Evolutionary conservation across 2,329 filamentous ascomycete genomes (phyloP).

Genomic region (Cladophialophora yegresii): DNA sequence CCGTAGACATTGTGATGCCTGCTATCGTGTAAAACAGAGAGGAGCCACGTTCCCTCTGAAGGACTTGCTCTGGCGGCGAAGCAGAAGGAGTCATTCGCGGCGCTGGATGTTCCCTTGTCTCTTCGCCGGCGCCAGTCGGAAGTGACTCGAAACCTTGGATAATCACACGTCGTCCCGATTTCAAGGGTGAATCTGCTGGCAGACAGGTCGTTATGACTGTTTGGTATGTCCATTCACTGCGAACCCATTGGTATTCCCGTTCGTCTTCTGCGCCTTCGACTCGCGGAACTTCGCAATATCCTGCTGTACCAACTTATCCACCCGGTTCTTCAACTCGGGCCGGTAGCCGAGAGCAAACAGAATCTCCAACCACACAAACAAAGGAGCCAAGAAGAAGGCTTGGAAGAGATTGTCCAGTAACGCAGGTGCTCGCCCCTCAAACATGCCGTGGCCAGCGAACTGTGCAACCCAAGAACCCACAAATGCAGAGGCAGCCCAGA

Average conservation of each 20-base stretch:
- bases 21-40: neutral
- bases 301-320: constrained; percentile 72
- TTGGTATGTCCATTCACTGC: constrained; percentile 35
- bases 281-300: constrained; percentile 75
- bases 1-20: neutral
- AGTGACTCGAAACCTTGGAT: neutral
- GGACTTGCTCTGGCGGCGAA: neutral
- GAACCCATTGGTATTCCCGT: constrained; percentile 35
- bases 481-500: constrained; percentile 69
- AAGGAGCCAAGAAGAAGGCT: constrained; percentile 86
- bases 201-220: constrained; percentile 25
- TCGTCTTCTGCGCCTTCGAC: constrained; percentile 50
- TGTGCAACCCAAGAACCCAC: constrained; percentile 81
- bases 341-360: constrained; percentile 90
- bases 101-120: neutral
- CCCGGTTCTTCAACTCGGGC: constrained; percentile 77
- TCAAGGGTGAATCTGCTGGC: neutral
- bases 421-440: constrained; percentile 84
- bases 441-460: constrained; percentile 87
- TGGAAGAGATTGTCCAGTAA: constrained; percentile 89
- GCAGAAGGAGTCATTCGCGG: neutral
- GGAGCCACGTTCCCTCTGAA: neutral
- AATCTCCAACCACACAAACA: constrained; percentile 96
- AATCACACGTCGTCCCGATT: neutral
- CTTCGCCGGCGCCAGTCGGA: neutral